Conservation (phyloP, 2,329 filamentous ascomycete genomes). For the Neoarthrinium moseri region DNA sequence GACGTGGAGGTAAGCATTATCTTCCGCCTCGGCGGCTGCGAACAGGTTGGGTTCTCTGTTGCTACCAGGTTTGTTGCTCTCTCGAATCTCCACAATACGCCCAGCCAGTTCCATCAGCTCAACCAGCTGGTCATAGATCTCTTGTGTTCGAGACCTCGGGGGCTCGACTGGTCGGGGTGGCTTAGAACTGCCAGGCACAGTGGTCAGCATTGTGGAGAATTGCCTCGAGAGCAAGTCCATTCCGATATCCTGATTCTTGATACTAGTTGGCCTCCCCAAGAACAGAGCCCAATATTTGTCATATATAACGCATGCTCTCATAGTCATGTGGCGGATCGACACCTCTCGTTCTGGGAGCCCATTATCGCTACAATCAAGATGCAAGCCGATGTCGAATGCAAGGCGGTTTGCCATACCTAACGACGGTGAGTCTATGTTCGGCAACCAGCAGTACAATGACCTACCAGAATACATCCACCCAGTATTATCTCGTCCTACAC, state of each 20-base stretch:
- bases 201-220: constrained; percentile 41
- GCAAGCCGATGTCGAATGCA: constrained; percentile 47
- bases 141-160: constrained; percentile 25
- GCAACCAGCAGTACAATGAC: constrained; percentile 15
- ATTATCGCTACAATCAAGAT: constrained; percentile 41
- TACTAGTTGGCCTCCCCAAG: constrained; percentile 50
- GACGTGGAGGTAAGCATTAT: constrained; percentile 48
- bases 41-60: constrained; percentile 29
- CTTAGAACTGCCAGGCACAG: constrained; percentile 28
- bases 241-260: constrained; percentile 51
- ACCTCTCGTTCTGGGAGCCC: constrained; percentile 45
- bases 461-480: constrained; percentile 55
- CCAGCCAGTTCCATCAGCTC: constrained; percentile 56
- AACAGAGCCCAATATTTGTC: constrained; percentile 57
- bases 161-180: constrained; percentile 18
- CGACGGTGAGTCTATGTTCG: background rate
- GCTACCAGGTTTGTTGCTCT: constrained; percentile 28
- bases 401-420: constrained; percentile 42
- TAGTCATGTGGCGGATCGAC: constrained; percentile 48
- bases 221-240: constrained; percentile 45
- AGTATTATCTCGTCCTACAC: constrained; percentile 50
- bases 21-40: constrained; percentile 32
- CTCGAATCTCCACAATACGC: constrained; percentile 45
- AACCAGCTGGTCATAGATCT: constrained; percentile 50
- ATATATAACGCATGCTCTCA: constrained; percentile 51